phyloP scores from a whole-genome alignment of 129 eudicot genomes.

The Erigeron canadensis region DNA sequence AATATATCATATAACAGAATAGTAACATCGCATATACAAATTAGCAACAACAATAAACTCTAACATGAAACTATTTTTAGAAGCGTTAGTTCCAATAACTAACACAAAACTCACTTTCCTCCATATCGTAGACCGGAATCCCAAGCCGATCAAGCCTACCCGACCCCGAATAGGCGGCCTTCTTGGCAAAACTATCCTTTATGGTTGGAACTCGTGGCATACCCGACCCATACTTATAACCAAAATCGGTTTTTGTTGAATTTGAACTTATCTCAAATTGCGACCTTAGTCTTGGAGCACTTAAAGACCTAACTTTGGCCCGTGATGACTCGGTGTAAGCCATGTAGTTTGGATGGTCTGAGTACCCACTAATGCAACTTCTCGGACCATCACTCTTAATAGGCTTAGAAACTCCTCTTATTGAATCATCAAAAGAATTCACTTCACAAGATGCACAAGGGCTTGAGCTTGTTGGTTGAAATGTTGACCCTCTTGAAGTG shows the following conservation, averaged over 20 bases:
- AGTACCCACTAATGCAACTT: conserved; percentile 66
- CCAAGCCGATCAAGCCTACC: conserved; percentile 70
- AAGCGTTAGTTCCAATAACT: conserved; percentile 43
- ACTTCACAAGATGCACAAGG: conserved; percentile 74
- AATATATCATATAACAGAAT: neutral
- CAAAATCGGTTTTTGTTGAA: conserved; percentile 47
- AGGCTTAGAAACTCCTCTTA: conserved; percentile 51
- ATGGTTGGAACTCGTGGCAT: conserved; percentile 36
- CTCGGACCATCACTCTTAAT: conserved; percentile 53
- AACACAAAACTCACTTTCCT: conserved; percentile 44
- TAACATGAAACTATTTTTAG: neutral
- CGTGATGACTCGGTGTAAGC: conserved; percentile 72
- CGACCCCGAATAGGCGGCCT: conserved; percentile 66
- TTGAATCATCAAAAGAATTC: conserved; percentile 44
- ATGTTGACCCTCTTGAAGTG: conserved; percentile 67
- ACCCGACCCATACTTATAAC: conserved; percentile 37
- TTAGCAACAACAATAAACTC: neutral
- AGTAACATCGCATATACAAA: neutral
- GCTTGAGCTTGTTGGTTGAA: conserved; percentile 53
- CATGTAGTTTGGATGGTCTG: conserved; percentile 87
- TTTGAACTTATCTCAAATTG: conserved; percentile 45
- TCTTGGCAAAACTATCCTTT: conserved; percentile 47
- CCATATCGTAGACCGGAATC: conserved; percentile 50
- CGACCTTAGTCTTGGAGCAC: conserved; percentile 73
- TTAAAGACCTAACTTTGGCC: conserved; percentile 74